A percentile compares a stretch with the other conserved stretches of the same genome.
These are phyloP conservation scores for Citrus unshiu DNA, from an alignment of 345 rosid species.

Conservation along the genomic window DNA sequence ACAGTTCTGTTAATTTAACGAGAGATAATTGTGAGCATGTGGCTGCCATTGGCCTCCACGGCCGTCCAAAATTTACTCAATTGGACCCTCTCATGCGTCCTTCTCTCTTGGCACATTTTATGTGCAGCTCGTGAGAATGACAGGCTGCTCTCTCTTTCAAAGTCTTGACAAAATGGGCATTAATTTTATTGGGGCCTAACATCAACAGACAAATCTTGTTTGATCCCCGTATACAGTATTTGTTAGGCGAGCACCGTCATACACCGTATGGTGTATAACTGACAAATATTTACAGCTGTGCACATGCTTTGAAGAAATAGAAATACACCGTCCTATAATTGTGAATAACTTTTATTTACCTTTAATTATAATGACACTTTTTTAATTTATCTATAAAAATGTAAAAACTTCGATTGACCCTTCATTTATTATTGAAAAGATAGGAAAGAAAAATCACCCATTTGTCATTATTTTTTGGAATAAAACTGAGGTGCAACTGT, in stretches of 20 bases:
- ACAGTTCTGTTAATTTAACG: neutral
- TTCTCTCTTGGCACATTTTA: neutral
- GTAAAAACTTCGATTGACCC: too few species aligned
- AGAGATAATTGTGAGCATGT: neutral
- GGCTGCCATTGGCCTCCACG: neutral
- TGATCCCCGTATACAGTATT: neutral
- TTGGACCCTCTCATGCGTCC: neutral
- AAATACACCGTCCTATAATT: too few species aligned
- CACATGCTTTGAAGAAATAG: too few species aligned
- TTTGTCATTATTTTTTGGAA: too few species aligned
- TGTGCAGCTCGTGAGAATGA: neutral
- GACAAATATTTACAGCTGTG: too few species aligned
- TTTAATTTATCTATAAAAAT: too few species aligned
- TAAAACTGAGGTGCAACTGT: too few species aligned
- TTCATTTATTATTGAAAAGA: too few species aligned
- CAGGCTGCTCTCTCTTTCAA: neutral
- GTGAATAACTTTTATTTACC: too few species aligned
- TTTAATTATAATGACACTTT: too few species aligned
- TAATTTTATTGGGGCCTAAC: neutral
- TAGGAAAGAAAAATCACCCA: too few species aligned
- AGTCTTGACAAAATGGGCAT: neutral
- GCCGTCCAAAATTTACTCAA: constrained; percentile 9
- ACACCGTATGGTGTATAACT: too few species aligned
- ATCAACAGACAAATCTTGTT: neutral
- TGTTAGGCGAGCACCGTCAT: neutral